Percentiles rank a stretch among this genome's conserved stretches.
phyloP scores from a whole-genome alignment of 352 stramenopile species.

The Phytophthora syringae region DNA sequence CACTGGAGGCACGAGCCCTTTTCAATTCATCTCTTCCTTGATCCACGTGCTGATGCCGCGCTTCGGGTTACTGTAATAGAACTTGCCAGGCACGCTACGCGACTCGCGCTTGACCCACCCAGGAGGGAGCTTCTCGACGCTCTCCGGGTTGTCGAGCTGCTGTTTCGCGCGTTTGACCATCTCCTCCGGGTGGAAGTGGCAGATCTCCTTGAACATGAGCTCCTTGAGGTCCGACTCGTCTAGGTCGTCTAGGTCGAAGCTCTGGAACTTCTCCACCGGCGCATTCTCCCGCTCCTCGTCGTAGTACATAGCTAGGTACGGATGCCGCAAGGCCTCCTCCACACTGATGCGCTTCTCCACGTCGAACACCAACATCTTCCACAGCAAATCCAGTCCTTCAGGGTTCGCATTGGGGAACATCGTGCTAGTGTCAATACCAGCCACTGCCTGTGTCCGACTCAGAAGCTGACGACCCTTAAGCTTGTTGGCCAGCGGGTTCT shows the following conservation, averaged over 20 bases:
- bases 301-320: conserved; percentile 94
- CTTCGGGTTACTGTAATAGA: conserved; percentile 92
- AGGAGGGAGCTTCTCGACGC: conserved; percentile 73
- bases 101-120: conserved; percentile 90
- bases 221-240: conserved; percentile 87
- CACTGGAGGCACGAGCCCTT: conserved; percentile 27
- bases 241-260: conserved; percentile 87
- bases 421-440: conserved; percentile 80
- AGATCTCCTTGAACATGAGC: conserved; percentile 93
- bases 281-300: conserved; percentile 74
- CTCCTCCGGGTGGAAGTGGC: conserved; percentile 87
- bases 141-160: conserved; percentile 74
- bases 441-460: conserved; percentile 80
- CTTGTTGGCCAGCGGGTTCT: conserved; percentile 89
- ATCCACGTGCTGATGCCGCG: conserved; percentile 91
- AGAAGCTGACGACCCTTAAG: conserved; percentile 86
- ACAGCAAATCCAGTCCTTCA: conserved; percentile 81
- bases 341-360: conserved; percentile 96
- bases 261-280: conserved; percentile 81
- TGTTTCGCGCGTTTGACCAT: conserved; percentile 89
- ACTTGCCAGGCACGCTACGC: conserved; percentile 85
- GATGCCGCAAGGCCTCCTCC: conserved; percentile 94
- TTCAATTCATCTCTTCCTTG: conserved; percentile 85
- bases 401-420: conserved; percentile 90
- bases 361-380: conserved; percentile 93